Evolutionary conservation across 1,284 basidiomycete genomes (phyloP), one percentile per base, ranked within the genome.

Genomic region (Puccinia hordei): DNA sequence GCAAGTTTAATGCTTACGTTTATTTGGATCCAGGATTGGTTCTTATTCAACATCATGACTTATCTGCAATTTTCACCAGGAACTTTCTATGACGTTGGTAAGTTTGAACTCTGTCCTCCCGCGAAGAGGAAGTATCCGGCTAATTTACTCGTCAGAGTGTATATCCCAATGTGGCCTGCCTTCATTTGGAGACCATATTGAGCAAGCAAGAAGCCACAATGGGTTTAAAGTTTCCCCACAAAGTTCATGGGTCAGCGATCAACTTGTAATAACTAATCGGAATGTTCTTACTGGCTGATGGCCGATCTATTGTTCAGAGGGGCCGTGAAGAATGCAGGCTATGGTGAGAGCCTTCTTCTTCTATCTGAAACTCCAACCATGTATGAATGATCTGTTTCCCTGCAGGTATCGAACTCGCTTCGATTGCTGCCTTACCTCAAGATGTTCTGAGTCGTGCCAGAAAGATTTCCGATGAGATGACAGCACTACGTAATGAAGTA

Each of bases 141-240:
- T 73, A 17, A 72, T 72, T 19, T 65, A 27, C 30, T 5, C 13
- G 46, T 5, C 41, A 80, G 78, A 71, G 78, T 19, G 78, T 80
- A 30, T 80, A 80, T 55, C 78, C 78, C 12, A 80, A 80, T 49
- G 78, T 80, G n/a, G 61, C 65, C 33, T 80, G 41, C 73, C 59
- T 80, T 46, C 78, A 80, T 44, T 80, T 80, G 59, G 78, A 80
- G 41, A 73, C 78, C 22, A 51, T 73, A 35, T 46, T 80, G 59
- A 71, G 71, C 38, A 65, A 65, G 63, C 57, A 80, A 53, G 78
- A 61, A 66, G 46, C 13, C 17, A 30, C 35, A 30, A 22, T 73
- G 33, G 71, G 61, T 24, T 66, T 80, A n/a, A 61, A 73, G 41
- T 80, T 80, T 72, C 78, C 68, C 33, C 78, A 80, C 44, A 69